A percentile compares a stretch with the other conserved stretches of the same genome.
These are phyloP conservation scores for Claviceps capensis DNA, from an alignment of 2,329 filamentous ascomycete genomes.

Conservation along the genomic window DNA sequence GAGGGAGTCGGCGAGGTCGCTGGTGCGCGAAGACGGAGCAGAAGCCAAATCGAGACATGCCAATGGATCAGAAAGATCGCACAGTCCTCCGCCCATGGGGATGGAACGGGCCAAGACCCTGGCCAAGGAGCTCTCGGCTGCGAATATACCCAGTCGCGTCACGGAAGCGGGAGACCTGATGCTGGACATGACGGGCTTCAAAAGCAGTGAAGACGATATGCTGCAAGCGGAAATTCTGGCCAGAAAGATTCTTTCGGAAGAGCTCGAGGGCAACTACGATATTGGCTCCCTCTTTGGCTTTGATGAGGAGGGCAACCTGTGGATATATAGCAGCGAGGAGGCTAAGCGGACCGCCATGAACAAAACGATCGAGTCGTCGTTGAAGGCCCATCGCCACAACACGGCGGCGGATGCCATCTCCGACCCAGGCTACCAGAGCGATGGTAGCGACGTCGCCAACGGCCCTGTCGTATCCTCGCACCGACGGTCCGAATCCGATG, in stretches of 20 bases:
- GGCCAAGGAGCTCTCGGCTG: slow-evolving; percentile 74
- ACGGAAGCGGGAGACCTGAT: slow-evolving; percentile 89
- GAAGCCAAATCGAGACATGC: slow-evolving; percentile 22
- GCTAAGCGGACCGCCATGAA: slow-evolving; percentile 81
- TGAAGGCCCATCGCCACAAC: slow-evolving; percentile 32
- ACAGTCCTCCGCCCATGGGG: slow-evolving; percentile 65
- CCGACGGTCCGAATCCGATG: slow-evolving; percentile 54
- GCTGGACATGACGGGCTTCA: slow-evolving; percentile 96
- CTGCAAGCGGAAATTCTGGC: slow-evolving; percentile 87
- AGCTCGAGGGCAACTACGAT: slow-evolving; percentile 89
- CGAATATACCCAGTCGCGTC: slow-evolving; percentile 87
- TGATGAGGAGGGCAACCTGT: slow-evolving; percentile 92
- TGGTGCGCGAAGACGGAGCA: slow-evolving; percentile 21
- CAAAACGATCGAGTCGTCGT: slow-evolving; percentile 38
- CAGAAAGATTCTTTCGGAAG: slow-evolving; percentile 80
- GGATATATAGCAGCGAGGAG: slow-evolving; percentile 98
- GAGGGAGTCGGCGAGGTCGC: slow-evolving; percentile 29
- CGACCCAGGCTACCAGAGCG: slow-evolving; percentile 91
- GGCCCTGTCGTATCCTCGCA: slow-evolving; percentile 35
- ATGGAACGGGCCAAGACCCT: slow-evolving; percentile 71
- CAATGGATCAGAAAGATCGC: slow-evolving; percentile 42
- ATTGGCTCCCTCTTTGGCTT: slow-evolving; percentile 91
- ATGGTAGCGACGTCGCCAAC: slow-evolving; percentile 52
- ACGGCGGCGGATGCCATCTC: slow-evolving; percentile 68
- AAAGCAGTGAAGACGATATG: slow-evolving; percentile 84